Evolutionary conservation across 371 early-diverging fungal genomes (phyloP).

Genomic region (Rhizopus sp.): DNA sequence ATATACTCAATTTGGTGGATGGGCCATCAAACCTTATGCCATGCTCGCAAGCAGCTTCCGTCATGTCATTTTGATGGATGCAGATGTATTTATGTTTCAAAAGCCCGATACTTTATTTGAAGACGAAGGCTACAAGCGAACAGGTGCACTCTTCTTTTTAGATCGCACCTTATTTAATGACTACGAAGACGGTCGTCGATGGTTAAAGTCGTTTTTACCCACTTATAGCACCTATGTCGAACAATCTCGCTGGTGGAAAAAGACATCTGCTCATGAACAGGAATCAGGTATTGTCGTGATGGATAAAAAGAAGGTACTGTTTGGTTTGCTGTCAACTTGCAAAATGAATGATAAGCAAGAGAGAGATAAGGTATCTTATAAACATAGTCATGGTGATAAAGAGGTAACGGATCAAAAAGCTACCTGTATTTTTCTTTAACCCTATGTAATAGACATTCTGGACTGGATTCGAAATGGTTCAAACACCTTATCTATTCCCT

Average conservation of each 20-base stretch:
- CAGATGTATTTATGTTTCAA: slow-evolving; percentile 71
- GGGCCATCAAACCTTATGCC: slow-evolving; percentile 68
- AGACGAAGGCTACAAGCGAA: slow-evolving; percentile 54
- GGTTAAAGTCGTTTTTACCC: slow-evolving; percentile 52
- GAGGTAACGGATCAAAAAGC: slow-evolving; percentile 34
- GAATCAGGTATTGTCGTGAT: slow-evolving; percentile 68
- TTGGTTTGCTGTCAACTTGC: slow-evolving; percentile 58
- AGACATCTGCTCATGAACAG: slow-evolving; percentile 55
- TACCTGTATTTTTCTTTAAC: background rate
- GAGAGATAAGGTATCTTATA: slow-evolving; percentile 49
- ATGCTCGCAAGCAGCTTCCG: slow-evolving; percentile 67
- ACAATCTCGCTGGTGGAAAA: slow-evolving; percentile 49
- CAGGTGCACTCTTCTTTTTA: slow-evolving; percentile 66
- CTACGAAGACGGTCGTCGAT: slow-evolving; percentile 36
- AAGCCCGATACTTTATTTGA: slow-evolving; percentile 61
- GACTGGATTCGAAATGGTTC: slow-evolving; percentile 62
- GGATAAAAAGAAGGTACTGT: slow-evolving; percentile 53
- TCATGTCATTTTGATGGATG: slow-evolving; percentile 73
- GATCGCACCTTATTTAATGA: slow-evolving; percentile 59
- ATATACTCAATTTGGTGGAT: slow-evolving; percentile 53
- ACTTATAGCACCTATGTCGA: slow-evolving; percentile 42
- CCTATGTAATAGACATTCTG: slow-evolving; percentile 45
- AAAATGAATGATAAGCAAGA: slow-evolving; percentile 59
- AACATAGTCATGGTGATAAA: slow-evolving; percentile 57
- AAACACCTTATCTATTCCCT: slow-evolving; percentile 58